A percentile compares a stretch with the other conserved stretches of the same genome.
phyloP scores from a whole-genome alignment of 1,284 basidiomycete genomes.

The Austroboletus rostrupii region DNA sequence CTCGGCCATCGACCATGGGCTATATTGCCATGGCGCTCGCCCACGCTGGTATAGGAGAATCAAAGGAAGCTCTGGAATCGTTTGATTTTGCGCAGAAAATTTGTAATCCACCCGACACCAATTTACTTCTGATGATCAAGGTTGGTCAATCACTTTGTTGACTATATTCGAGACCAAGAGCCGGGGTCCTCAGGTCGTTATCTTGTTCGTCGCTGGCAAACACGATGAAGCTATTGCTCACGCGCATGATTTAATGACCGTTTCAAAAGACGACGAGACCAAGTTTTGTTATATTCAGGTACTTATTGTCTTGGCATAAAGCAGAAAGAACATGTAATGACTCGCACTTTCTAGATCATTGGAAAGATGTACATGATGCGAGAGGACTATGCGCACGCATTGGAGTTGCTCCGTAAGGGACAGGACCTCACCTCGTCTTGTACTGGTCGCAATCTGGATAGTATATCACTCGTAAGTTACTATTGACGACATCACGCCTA shows the following conservation, averaged over 20 bases:
- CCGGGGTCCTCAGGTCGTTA: not conserved
- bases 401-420: not conserved
- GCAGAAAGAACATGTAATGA: not conserved
- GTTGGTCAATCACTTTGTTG: not conserved
- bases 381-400: not conserved
- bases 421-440: not conserved
- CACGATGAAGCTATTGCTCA: not conserved
- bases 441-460: not conserved
- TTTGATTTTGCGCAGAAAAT: constrained; percentile 4
- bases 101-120: not conserved
- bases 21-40: constrained; percentile 5
- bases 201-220: constrained; percentile 2
- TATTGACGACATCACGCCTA: not conserved
- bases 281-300: constrained; percentile 4
- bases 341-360: not conserved
- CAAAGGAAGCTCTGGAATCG: not conserved
- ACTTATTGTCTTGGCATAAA: not conserved
- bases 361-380: not conserved
- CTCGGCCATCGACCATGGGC: constrained; percentile 3
- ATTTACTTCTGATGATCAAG: constrained; percentile 7
- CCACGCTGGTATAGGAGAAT: not conserved
- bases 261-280: not conserved
- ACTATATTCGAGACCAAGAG: not conserved
- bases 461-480: not conserved
- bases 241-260: not conserved